Percentiles rank a stretch among this genome's conserved stretches.
Evolutionary conservation across 2,329 filamentous ascomycete genomes (phyloP).

Genomic region (Lasiodiplodia gonubiensis): DNA sequence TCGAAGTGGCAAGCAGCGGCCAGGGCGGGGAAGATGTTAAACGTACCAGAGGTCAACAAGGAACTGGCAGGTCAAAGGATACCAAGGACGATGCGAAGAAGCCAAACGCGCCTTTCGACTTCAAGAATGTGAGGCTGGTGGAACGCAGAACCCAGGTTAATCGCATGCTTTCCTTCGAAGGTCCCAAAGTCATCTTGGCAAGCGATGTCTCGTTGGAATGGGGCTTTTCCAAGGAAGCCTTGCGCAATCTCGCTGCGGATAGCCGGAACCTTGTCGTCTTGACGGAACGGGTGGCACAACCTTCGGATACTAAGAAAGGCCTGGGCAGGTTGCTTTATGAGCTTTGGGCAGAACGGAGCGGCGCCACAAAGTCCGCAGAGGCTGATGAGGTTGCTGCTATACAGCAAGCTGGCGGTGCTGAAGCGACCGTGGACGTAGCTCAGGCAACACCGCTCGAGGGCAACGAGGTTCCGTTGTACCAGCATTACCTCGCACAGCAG

Average conservation of each 20-base stretch:
- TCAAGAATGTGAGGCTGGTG: conserved; percentile 81
- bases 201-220: conserved; percentile 91
- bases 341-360: conserved; percentile 44
- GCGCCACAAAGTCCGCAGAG: conserved; percentile 33
- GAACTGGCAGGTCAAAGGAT: conserved; percentile 40
- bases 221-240: conserved; percentile 86
- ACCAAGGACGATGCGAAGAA: conserved; percentile 54
- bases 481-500: conserved; percentile 90
- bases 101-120: conserved; percentile 80
- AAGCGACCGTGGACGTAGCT: conserved; percentile 38
- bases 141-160: conserved; percentile 83
- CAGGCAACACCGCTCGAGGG: conserved; percentile 71
- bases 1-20: conserved; percentile 67
- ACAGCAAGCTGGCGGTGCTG: conserved; percentile 67
- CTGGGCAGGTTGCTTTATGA: conserved; percentile 80
- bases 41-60: conserved; percentile 46
- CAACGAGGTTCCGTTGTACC: conserved; percentile 80
- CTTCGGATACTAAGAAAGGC: conserved; percentile 41
- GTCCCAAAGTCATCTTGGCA: conserved; percentile 79
- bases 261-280: conserved; percentile 83
- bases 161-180: conserved; percentile 63
- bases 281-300: conserved; percentile 71
- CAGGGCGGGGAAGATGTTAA: conserved; percentile 40
- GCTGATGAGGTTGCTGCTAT: conserved; percentile 65
- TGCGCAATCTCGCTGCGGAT: conserved; percentile 76